Evolutionary conservation across 495 filamentous ascomycete genomes (phyloP).

Genomic region (Tuber microsphaerosporum): DNA sequence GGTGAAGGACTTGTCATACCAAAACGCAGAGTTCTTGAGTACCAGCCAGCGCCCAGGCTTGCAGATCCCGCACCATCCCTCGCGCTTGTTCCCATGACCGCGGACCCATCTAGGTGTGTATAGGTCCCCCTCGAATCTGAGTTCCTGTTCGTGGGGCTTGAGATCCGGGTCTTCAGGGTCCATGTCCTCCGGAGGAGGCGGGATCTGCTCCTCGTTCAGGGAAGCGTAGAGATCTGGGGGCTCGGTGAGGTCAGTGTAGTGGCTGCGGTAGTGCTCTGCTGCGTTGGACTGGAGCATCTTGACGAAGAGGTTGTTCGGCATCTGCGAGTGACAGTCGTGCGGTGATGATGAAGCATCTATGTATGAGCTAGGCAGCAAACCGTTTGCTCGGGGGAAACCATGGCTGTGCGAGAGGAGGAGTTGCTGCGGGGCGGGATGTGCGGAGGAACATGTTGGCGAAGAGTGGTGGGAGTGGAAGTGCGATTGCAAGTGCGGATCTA

Average conservation of each 20-base stretch:
- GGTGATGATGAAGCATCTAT: slow-evolving; percentile 44
- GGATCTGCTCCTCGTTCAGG: slow-evolving; percentile 58
- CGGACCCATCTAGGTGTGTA: slow-evolving; percentile 75
- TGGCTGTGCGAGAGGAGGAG: slow-evolving; percentile 48
- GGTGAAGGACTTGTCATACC: slow-evolving; percentile 79
- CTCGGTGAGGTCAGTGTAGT: slow-evolving; percentile 59
- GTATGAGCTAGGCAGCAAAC: slow-evolving; percentile 44
- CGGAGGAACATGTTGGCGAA: slow-evolving; percentile 51
- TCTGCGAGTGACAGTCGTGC: slow-evolving; percentile 42
- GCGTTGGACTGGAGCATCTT: slow-evolving; percentile 63
- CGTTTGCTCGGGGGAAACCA: slow-evolving; percentile 46
- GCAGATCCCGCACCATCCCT: slow-evolving; percentile 80
- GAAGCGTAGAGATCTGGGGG: slow-evolving; percentile 68
- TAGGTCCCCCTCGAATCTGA: slow-evolving; percentile 68
- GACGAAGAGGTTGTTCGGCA: slow-evolving; percentile 51
- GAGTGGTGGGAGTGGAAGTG: slow-evolving; percentile 48
- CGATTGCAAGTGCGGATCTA: slow-evolving; percentile 41
- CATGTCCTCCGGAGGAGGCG: slow-evolving; percentile 68
- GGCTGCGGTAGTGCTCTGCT: slow-evolving; percentile 55
- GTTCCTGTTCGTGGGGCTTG: slow-evolving; percentile 63
- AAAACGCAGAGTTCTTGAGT: slow-evolving; percentile 75
- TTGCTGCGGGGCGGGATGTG: slow-evolving; percentile 44
- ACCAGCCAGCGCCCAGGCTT: slow-evolving; percentile 75
- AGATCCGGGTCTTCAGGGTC: slow-evolving; percentile 63
- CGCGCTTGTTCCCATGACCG: slow-evolving; percentile 71